Conservation (phyloP, 768 basidiomycete species). For the Mrakia hoshinonis region DNA sequence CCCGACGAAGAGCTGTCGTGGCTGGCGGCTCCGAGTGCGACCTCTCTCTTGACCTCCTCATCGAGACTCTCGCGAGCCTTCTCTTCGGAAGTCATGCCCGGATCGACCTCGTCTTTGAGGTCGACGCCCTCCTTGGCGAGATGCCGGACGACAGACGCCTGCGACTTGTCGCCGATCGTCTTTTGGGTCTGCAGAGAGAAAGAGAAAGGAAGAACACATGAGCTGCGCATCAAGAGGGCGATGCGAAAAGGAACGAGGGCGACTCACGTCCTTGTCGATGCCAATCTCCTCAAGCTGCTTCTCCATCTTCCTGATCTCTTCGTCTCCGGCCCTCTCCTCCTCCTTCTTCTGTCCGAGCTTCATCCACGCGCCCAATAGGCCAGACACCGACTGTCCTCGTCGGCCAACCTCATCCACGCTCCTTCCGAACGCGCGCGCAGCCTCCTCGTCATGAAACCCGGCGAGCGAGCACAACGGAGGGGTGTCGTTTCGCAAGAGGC, state of each 20-base stretch:
- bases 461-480: conserved; percentile 39
- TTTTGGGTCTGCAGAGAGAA: not conserved
- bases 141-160: not conserved
- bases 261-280: not conserved
- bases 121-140: conserved; percentile 1
- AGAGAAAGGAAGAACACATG: no score
- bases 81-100: not conserved
- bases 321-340: not conserved
- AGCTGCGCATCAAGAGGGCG: no score
- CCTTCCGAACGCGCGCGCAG: conserved; percentile 35
- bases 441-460: conserved; percentile 33
- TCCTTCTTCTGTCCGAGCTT: conserved; percentile 20
- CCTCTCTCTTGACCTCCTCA: not conserved
- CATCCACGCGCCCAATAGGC: conserved; percentile 17
- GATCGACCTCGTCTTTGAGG: not conserved
- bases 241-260: no score
- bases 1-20: no score
- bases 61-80: not conserved
- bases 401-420: conserved; percentile 39
- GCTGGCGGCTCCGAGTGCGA: not conserved
- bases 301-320: conserved; percentile 9
- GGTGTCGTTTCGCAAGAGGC: conserved; percentile 36
- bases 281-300: not conserved
- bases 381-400: not conserved
- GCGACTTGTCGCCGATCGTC: not conserved